Evolutionary conservation across 441 rosid genomes (phyloP).

Genomic region (Erysimum pusillum): DNA sequence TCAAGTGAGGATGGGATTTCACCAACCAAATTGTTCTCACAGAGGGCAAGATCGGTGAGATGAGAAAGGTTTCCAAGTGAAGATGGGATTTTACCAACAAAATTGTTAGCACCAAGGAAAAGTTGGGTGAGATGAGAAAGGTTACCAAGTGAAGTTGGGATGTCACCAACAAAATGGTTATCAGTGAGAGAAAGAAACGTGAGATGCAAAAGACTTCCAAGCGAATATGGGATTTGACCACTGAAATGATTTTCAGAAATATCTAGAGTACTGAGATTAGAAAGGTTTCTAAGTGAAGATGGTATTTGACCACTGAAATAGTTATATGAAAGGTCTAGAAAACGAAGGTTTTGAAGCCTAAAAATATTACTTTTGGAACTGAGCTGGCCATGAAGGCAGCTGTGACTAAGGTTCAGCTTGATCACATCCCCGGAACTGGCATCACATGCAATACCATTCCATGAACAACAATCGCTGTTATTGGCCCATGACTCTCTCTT

Average conservation of each 20-base stretch:
- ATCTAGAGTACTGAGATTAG: neutral
- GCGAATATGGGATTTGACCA: neutral
- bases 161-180: neutral
- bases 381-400: neutral
- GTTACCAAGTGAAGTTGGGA: slow-evolving; percentile 4
- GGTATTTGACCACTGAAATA: neutral
- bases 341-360: slow-evolving; percentile 9
- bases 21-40: neutral
- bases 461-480: neutral
- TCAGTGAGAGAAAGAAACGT: neutral
- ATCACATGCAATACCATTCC: neutral
- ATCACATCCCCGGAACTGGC: neutral
- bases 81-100: too few relatives aligned
- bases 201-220: neutral
- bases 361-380: neutral
- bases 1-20: neutral
- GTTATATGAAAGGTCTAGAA: neutral
- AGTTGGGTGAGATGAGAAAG: neutral
- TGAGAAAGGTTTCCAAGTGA: too few relatives aligned
- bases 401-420: neutral
- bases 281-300: neutral
- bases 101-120: too few relatives aligned
- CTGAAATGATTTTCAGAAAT: neutral
- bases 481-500: neutral
- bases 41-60: too few relatives aligned